These are phyloP conservation scores for Urochloa ruziziensis DNA, from an alignment of 176 grass and related monocot genomes.

Conservation along the genomic window DNA sequence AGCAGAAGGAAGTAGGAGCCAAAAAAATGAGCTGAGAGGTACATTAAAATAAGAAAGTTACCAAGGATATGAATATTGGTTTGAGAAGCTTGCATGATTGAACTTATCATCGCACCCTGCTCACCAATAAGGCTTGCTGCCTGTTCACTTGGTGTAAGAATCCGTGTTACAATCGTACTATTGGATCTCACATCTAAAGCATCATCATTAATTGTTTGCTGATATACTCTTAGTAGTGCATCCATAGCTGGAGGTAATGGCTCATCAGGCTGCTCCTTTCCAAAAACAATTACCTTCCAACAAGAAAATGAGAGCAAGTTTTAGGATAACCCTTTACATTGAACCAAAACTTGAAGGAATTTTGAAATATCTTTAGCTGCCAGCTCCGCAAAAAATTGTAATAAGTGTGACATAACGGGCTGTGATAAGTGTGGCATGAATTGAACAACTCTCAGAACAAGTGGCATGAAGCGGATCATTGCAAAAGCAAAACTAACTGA, in stretches of 20 bases:
- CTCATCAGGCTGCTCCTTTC: constrained; percentile 48
- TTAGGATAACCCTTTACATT: neutral
- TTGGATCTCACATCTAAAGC: constrained; percentile 32
- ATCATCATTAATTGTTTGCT: constrained; percentile 17
- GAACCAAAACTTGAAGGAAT: constrained; percentile 11
- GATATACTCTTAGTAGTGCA: constrained; percentile 52
- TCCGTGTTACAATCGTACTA: constrained; percentile 12
- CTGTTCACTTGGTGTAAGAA: constrained; percentile 49
- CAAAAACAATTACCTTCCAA: constrained; percentile 54
- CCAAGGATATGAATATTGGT: constrained; percentile 47
- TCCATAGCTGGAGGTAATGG: constrained; percentile 44
- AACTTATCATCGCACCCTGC: constrained; percentile 36
- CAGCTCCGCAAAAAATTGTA: neutral
- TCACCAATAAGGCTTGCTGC: constrained; percentile 40
- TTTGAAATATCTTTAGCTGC: neutral
- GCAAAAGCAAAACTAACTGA: neutral
- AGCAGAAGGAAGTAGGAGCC: neutral
- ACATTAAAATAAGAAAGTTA: constrained; percentile 30
- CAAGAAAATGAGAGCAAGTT: neutral
- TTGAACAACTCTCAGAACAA: too few species aligned
- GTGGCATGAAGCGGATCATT: neutral
- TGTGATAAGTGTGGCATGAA: neutral
- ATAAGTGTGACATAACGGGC: too few species aligned
- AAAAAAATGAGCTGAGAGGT: constrained; percentile 5
- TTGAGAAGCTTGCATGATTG: constrained; percentile 48